Base-by-base conservation (phyloP, 495 filamentous ascomycete species). In the Cercophora sp. region DNA sequence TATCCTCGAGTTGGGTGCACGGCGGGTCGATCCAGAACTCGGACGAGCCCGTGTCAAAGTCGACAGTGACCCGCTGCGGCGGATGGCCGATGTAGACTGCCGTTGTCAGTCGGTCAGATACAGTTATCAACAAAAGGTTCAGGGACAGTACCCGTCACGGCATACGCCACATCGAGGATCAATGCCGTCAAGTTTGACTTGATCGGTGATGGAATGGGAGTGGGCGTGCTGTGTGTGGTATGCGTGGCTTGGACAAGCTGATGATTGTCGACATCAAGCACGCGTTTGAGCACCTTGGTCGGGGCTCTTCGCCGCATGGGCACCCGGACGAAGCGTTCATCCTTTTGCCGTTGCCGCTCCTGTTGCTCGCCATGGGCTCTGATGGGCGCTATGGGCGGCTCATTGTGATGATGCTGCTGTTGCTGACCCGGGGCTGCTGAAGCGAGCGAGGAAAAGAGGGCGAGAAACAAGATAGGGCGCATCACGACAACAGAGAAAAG, bases 41-140 rank as follows among this genome's bases (percentile, higher is more conserved):
- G 49, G 86, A 90, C 54, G 88, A 92, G 1, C 87, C 87, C 9
- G 87, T 91, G 58, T 91, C 87, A 47, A 91, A 69, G 42, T 72
- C 65, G 20, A 79, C 54, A 5, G 60, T 66, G 5, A 75, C 62
- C 5, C 58, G 65, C 60, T 91, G 87, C 8, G 74, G 65, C 6
- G 85, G 86, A 4, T 82, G 84, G 24, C 87, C 87, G 45, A 91
- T 63, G 16, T 72, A 80, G 36, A 90, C 71, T 61, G 26, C n/a
- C 19, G 15, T 48, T 3, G 26, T 49, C 16, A 39, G 31, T 23
- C n/a, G n/a, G n/a, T n/a, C n/a, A n/a, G n/a, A n/a, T n/a, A n/a
- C n/a, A n/a, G n/a, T n/a, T n/a, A n/a, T n/a, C n/a, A n/a, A n/a
- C n/a, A n/a, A n/a, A n/a, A n/a, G n/a, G n/a, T n/a, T n/a, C n/a